Evolutionary conservation across 192 early-diverging fungal genomes (phyloP).

Genomic region (Backusella luteola): DNA sequence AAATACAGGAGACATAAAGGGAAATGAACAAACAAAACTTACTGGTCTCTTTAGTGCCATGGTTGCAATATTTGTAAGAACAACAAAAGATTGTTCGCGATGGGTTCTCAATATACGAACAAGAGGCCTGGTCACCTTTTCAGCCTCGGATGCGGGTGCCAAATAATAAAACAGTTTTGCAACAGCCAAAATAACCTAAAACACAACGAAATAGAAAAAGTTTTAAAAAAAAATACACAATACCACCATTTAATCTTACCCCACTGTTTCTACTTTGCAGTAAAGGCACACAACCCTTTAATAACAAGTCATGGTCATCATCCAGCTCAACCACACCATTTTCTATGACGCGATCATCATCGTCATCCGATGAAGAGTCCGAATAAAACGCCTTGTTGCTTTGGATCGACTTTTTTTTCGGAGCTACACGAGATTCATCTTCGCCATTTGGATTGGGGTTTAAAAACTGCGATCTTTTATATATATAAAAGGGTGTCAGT

Average conservation of each 20-base stretch:
- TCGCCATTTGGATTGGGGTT: slow-evolving; percentile 51
- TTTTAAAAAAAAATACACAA: too few relatives aligned
- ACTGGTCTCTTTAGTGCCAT: slow-evolving; percentile 69
- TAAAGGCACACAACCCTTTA: slow-evolving; percentile 66
- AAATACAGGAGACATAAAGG: not conserved
- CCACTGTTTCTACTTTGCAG: slow-evolving; percentile 85
- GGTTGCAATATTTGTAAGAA: slow-evolving; percentile 72
- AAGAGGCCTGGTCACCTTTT: slow-evolving; percentile 66
- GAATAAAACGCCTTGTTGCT: slow-evolving; percentile 44
- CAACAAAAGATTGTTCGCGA: slow-evolving; percentile 78
- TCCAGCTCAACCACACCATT: slow-evolving; percentile 55
- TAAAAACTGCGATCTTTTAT: slow-evolving; percentile 45
- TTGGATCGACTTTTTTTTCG: slow-evolving; percentile 5
- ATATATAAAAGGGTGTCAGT: not conserved
- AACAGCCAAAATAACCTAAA: slow-evolving; percentile 66
- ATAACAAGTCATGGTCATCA: slow-evolving; percentile 75
- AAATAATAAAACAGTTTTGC: slow-evolving; percentile 69
- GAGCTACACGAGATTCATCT: slow-evolving; percentile 9
- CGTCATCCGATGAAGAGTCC: slow-evolving; percentile 10
- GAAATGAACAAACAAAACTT: slow-evolving; percentile 7
- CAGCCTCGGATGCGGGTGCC: slow-evolving; percentile 53
- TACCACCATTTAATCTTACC: slow-evolving; percentile 25
- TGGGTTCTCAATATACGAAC: slow-evolving; percentile 70
- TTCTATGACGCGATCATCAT: slow-evolving; percentile 1
- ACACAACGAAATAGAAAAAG: too few relatives aligned